Evolutionary conservation across 371 early-diverging fungal genomes (phyloP).

Genomic region (Conidiobolus incongruus): DNA sequence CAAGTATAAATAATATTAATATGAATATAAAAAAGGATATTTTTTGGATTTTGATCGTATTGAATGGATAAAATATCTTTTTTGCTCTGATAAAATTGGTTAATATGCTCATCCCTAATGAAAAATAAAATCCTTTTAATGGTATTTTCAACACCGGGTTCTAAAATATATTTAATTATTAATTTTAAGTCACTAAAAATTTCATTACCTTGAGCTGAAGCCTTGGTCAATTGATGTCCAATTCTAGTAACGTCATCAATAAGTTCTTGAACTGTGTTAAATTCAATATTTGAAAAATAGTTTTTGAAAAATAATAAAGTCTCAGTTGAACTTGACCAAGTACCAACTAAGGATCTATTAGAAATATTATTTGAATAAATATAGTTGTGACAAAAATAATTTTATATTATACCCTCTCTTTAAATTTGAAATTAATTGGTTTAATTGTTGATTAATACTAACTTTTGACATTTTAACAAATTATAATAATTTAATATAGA

Average conservation of each 20-base stretch:
- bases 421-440: too few species aligned
- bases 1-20: too few species aligned
- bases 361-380: too few species aligned
- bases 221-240: constrained; percentile 38
- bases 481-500: too few species aligned
- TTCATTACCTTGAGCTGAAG: constrained; percentile 52
- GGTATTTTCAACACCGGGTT: constrained; percentile 72
- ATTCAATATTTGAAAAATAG: constrained; percentile 47
- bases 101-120: constrained; percentile 43
- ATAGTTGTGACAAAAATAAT: too few species aligned
- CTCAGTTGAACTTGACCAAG: constrained; percentile 49
- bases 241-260: constrained; percentile 34
- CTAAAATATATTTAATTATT: constrained; percentile 12
- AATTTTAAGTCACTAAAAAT: background rate
- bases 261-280: constrained; percentile 37
- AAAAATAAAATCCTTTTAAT: constrained; percentile 60
- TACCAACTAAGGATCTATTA: constrained; percentile 48
- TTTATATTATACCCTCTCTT: too few species aligned
- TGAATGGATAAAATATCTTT: too few species aligned
- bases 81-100: too few species aligned
- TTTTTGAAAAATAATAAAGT: constrained; percentile 57
- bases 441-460: too few species aligned
- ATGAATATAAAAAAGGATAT: constrained; percentile 7
- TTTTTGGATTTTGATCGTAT: constrained; percentile 8
- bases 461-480: too few species aligned